Percentiles rank a stretch among this genome's conserved stretches.
These are phyloP conservation scores for Backusella australiensis DNA, from an alignment of 192 early-diverging fungal genomes.

Conservation along the genomic window DNA sequence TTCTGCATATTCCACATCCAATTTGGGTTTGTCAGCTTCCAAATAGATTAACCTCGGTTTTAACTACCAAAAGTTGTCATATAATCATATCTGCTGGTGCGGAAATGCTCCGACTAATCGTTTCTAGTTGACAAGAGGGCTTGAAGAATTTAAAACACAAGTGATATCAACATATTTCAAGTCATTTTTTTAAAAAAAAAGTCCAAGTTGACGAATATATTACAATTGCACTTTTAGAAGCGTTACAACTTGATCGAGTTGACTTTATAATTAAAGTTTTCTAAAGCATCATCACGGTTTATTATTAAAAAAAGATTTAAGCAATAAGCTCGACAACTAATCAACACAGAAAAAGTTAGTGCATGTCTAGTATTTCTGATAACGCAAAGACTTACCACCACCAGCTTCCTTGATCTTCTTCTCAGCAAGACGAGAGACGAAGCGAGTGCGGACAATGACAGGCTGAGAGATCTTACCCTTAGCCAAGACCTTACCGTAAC, in stretches of 20 bases:
- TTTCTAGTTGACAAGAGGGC: not conserved
- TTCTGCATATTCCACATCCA: not conserved
- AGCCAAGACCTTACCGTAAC: constrained; percentile 95
- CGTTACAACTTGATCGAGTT: not conserved
- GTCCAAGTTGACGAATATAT: not conserved
- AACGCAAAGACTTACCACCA: constrained; percentile 53
- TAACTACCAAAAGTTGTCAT: not conserved
- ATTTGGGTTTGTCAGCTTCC: not conserved
- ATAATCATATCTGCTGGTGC: not conserved
- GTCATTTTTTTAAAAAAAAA: not conserved
- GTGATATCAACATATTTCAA: not conserved
- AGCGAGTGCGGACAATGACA: constrained; percentile 94
- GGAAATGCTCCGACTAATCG: not conserved
- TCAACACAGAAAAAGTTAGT: not conserved
- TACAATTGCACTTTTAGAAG: not conserved
- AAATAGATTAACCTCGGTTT: not conserved
- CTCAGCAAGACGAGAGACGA: constrained; percentile 90
- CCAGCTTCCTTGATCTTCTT: constrained; percentile 98
- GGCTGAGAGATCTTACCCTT: constrained; percentile 92
- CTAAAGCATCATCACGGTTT: not conserved
- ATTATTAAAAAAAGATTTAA: constrained; percentile 34
- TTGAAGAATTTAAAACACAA: not conserved
- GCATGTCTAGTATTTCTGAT: not conserved
- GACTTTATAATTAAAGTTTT: not conserved
- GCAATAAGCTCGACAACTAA: constrained; percentile 56